A percentile compares a stretch with the other conserved stretches of the same genome.
Evolutionary conservation across 495 filamentous ascomycete species (phyloP).

Genomic region (Aspergillus bertholletiae): DNA sequence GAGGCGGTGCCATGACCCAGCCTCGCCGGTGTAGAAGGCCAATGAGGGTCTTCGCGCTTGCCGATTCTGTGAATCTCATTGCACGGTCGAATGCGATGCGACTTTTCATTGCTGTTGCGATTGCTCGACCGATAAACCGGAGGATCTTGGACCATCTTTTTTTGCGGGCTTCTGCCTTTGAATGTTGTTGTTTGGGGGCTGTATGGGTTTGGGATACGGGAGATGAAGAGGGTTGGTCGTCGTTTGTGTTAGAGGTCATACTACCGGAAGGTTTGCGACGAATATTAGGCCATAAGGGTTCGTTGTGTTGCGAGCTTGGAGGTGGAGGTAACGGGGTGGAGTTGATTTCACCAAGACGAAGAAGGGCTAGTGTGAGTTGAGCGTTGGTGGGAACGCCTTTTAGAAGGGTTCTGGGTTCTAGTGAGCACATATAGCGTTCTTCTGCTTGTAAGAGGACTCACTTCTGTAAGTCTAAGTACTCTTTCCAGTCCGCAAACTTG

Average conservation of each 20-base stretch:
- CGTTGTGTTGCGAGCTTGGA: slow-evolving; percentile 52
- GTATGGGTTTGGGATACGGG: not conserved
- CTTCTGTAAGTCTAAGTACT: slow-evolving; percentile 67
- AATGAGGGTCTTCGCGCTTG: slow-evolving; percentile 63
- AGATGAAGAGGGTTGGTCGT: not conserved
- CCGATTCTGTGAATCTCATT: slow-evolving; percentile 59
- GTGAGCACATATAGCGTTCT: not conserved
- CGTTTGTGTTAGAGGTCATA: slow-evolving; percentile 1
- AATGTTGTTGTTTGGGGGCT: not conserved
- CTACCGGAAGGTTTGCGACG: slow-evolving; percentile 31
- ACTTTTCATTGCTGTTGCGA: slow-evolving; percentile 63
- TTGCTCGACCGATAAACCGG: slow-evolving; percentile 63
- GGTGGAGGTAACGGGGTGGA: slow-evolving; percentile 76
- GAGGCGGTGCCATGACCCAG: slow-evolving; percentile 28
- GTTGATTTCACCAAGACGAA: slow-evolving; percentile 80
- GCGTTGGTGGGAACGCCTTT: slow-evolving; percentile 85
- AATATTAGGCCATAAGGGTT: slow-evolving; percentile 42
- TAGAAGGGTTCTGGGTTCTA: slow-evolving; percentile 58
- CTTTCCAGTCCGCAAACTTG: slow-evolving; percentile 71
- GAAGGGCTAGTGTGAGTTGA: slow-evolving; percentile 77
- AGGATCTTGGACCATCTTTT: slow-evolving; percentile 43
- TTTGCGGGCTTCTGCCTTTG: not conserved
- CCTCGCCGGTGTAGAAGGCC: slow-evolving; percentile 56
- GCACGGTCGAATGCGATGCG: slow-evolving; percentile 65
- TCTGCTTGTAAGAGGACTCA: slow-evolving; percentile 20